These are phyloP conservation scores for Zancudomyces culisetae DNA, from an alignment of 371 early-diverging fungal genomes.

Conservation along the genomic window DNA sequence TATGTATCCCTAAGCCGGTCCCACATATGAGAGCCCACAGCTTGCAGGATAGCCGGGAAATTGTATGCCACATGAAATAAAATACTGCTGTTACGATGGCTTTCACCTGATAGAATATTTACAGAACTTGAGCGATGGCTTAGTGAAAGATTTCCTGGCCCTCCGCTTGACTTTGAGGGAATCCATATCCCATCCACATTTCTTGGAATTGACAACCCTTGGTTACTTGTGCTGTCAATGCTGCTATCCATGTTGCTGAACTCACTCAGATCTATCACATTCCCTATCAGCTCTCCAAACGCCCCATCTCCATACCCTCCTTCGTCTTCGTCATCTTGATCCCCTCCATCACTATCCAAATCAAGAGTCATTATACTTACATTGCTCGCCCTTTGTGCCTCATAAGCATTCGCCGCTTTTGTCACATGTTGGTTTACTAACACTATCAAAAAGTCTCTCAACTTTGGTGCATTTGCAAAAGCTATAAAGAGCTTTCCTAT, in stretches of 20 bases:
- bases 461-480: constrained; percentile 9
- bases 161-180: not conserved
- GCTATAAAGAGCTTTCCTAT: constrained; percentile 20
- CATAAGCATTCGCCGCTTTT: not conserved
- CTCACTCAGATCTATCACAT: constrained; percentile 1
- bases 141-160: constrained; percentile 8
- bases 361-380: not conserved
- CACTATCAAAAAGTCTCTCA: not conserved
- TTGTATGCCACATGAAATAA: constrained; percentile 23
- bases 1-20: constrained; percentile 20
- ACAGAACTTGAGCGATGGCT: too few species aligned
- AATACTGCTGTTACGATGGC: not conserved
- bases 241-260: not conserved
- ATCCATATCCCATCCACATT: not conserved
- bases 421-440: not conserved
- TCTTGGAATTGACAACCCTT: too few species aligned
- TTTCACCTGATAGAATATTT: too few species aligned
- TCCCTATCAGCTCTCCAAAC: not conserved
- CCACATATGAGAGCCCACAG: constrained; percentile 19
- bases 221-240: not conserved
- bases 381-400: not conserved
- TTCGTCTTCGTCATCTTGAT: not conserved
- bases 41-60: constrained; percentile 20
- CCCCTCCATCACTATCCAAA: constrained; percentile 1
- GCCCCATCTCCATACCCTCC: constrained; percentile 2